These are phyloP conservation scores for Aspergillus puulaauensis DNA, from an alignment of 2,329 filamentous ascomycete genomes.

Conservation along the genomic window DNA sequence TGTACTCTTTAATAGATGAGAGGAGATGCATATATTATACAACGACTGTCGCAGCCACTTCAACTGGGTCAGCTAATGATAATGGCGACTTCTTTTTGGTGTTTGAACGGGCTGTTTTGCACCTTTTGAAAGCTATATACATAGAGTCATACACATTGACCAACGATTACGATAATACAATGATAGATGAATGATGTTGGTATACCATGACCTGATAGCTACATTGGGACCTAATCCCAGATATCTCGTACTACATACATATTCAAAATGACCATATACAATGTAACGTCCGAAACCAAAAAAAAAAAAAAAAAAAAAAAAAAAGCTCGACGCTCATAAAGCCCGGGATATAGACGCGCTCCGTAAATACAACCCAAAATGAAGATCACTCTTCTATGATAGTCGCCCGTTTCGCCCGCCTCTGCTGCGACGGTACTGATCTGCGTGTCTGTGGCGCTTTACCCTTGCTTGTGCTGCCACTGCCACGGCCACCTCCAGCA, in stretches of 20 bases:
- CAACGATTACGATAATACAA: background rate
- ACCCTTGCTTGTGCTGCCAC: conserved; percentile 17
- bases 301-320: background rate
- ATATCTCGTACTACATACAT: background rate
- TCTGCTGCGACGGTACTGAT: background rate
- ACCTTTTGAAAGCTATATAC: background rate
- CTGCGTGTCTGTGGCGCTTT: conserved; percentile 19
- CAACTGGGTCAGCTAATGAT: background rate
- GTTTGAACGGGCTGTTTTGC: background rate
- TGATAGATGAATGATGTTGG: background rate
- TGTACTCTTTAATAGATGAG: background rate
- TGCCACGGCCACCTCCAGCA: background rate
- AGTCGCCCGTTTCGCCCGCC: conserved; percentile 9
- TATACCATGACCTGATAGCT: background rate
- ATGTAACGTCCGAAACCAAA: background rate
- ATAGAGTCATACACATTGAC: background rate
- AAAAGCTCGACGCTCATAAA: background rate
- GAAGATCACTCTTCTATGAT: conserved; percentile 3
- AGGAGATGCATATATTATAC: background rate
- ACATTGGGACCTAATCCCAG: background rate
- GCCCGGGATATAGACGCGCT: background rate
- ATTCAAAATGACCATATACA: background rate
- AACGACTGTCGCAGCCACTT: background rate
- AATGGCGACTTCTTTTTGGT: background rate
- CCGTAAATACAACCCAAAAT: background rate